phyloP scores from a whole-genome alignment of 345 rosid species.

The Eutrema heterophyllum region DNA sequence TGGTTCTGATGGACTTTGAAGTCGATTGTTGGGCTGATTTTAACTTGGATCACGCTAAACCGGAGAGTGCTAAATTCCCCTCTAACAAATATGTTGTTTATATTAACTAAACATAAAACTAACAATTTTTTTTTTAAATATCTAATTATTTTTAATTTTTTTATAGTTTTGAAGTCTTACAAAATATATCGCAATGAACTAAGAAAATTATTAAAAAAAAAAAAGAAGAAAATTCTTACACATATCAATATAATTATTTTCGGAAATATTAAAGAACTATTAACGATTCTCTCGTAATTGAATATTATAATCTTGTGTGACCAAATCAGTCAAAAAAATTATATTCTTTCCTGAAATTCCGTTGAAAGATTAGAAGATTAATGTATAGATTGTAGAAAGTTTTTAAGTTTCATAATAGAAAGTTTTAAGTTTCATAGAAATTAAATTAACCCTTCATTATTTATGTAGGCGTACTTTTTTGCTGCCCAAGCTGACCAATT shows the following conservation, averaged over 20 bases:
- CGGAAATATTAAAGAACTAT: not conserved
- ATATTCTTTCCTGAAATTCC: not conserved
- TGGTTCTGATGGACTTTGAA: too few species aligned
- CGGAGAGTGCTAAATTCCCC: too few species aligned
- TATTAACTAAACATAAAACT: not conserved
- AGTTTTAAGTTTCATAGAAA: not conserved
- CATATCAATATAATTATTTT: not conserved
- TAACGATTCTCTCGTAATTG: not conserved
- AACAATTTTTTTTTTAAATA: not conserved
- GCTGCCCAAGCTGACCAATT: constrained; percentile 54
- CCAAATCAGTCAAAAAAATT: not conserved
- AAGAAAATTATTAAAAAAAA: not conserved
- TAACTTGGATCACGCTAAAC: too few species aligned
- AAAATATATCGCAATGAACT: not conserved
- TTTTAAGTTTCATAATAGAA: not conserved
- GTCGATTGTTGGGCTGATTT: too few species aligned
- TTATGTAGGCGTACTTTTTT: constrained; percentile 11
- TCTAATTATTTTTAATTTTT: not conserved
- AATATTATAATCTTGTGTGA: not conserved
- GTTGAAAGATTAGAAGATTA: not conserved
- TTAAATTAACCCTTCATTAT: not conserved
- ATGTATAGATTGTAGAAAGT: not conserved
- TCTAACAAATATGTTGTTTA: too few species aligned
- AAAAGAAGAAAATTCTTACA: not conserved
- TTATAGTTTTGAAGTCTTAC: not conserved